Evolutionary conservation across 352 stramenopile species (phyloP), one percentile per base, ranked within the genome.

Genomic region (Phytophthora cajani): DNA sequence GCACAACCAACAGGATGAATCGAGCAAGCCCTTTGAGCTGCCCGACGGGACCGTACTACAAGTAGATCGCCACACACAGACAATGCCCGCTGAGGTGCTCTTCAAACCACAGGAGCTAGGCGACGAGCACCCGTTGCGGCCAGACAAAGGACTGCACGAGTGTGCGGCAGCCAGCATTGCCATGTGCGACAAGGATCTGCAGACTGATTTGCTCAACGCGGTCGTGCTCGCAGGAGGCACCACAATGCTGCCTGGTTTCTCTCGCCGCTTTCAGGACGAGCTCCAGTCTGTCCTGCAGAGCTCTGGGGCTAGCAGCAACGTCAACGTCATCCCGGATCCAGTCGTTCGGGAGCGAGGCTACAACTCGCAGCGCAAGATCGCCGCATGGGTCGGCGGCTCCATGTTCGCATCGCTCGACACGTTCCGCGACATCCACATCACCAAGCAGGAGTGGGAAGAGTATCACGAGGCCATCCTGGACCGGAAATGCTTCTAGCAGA

Each of bases 371-470:
- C 81, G 92, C 4, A 87, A 85, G 49, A 83, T 96, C 40, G 91
- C 92, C 0, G 83, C 90, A 40, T 98, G 92, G 92, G 86, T 98
- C 44, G 92, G 91, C 21, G 92, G 92, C 17, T 97, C 88, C 32
- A 95, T 98, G 77, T 88, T 98, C 46, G 92, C 87, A 11, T 97
- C 87, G 14, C 72, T 98, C 7, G 63, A 90, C 17, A 97, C 92
- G 21, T 98, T 97, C 64, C 87, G 82, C 6, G 84, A 97, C 44
- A 91, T 97, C 53, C 84, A 94, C 67, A 94, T 97, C 74, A 94
- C 84, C 14, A 92, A 93, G 27, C 86, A 94, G 56, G 90, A 97
- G 64, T 97, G 88, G 89, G 89, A 97, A 77, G 90, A 97, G 67
- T 92, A 95, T 67, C 87, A 95, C 60, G 86, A 94, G 58, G 76